Base-by-base conservation (phyloP, 345 rosid genomes). In the Hirschfeldia incana region DNA sequence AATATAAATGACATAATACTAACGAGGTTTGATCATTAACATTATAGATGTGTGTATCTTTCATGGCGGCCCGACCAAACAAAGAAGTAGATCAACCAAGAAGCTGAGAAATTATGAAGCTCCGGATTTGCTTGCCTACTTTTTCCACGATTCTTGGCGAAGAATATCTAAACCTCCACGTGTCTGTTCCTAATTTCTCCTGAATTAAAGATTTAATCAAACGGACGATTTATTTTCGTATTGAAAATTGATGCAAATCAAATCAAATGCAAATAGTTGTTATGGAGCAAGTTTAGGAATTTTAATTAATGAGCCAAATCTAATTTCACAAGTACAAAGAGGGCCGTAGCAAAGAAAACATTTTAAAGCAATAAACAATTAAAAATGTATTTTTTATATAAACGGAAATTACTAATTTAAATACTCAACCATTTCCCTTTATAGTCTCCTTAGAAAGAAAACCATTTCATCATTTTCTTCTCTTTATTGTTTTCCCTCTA, bases 61-160 rank as follows among this genome's bases (percentile, higher is more conserved):
- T 60, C 69, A 60, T 4, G 73, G 75, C 8, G 57, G 57, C 57
- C 57, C 57, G 57, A 51, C 59, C 78, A 74, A 78, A 74, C 75
- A 78, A 79, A 79, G 64, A 79, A 74, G 82, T 79, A 79, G 82
- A 79, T 79, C 65, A 74, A 79, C 82, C 71, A 79, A 79, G 71
- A 74, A 74, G 66, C 21, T 6, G 49, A 51, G 66, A 79, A 79
- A 79, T 63, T 79, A 62, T 63, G 78, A 6, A 79, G 75, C 67
- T 63, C 49, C 65, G 61, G 32, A 28, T 37, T 69, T 74, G 78
- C 61, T 79, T 62, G 83, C 72, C 83, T 69, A 74, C 75, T 60
- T 74, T 79, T 78, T 79, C 75, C 79, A 36, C 65, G 2, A 62
- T 69, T 79, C 75, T 69, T 68, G 82, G 82, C 70, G 30, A 51